Percentiles rank a stretch among this genome's conserved stretches.
These are phyloP conservation scores for Xylariaceae sp. DNA, from an alignment of 2,329 filamentous ascomycete species.

Conservation along the genomic window DNA sequence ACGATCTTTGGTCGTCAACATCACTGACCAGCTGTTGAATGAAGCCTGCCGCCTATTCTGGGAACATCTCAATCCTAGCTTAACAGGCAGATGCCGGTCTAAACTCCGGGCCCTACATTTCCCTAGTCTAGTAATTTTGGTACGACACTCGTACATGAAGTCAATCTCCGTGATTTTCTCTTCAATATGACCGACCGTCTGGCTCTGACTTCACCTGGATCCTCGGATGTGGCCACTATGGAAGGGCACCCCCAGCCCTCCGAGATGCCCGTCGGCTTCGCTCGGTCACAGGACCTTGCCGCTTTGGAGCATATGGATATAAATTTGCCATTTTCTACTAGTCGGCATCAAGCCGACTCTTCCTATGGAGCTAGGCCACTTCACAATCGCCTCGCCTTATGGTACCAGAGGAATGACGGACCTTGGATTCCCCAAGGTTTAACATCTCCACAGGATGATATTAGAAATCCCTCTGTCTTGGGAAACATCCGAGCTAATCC, in stretches of 20 bases:
- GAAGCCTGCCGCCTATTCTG: background rate
- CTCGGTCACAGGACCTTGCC: slow-evolving; percentile 18
- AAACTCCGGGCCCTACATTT: slow-evolving; percentile 4
- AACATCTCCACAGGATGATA: slow-evolving; percentile 37
- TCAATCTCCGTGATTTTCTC: slow-evolving; percentile 1
- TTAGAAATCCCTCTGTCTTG: slow-evolving; percentile 33
- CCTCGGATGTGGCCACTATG: slow-evolving; percentile 22
- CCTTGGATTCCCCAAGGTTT: slow-evolving; percentile 48
- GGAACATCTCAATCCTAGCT: slow-evolving; percentile 1
- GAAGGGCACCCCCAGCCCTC: slow-evolving; percentile 25
- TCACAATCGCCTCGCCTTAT: slow-evolving; percentile 35
- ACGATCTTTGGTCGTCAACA: background rate
- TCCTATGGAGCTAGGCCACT: slow-evolving; percentile 4
- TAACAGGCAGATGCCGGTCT: slow-evolving; percentile 3
- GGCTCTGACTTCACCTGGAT: slow-evolving; percentile 22
- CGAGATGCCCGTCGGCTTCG: slow-evolving; percentile 24
- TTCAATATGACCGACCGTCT: slow-evolving; percentile 22
- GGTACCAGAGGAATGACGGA: slow-evolving; percentile 44
- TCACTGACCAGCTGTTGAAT: slow-evolving; percentile 8
- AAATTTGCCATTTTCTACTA: slow-evolving; percentile 7
- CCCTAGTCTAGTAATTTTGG: slow-evolving; percentile 1
- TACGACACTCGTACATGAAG: background rate
- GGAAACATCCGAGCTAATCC: slow-evolving; percentile 28
- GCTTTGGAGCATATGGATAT: slow-evolving; percentile 20
- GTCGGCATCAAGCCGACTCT: slow-evolving; percentile 6